phyloP scores from a whole-genome alignment of 129 eudicot genomes.

The sunflower (Helianthus annuus) region HanXRQr2.0-SUNRISE NC_035441.2:144992103-144992602 shows the following conservation, averaged over 20 bases:
- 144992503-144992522: constrained; percentile 10
- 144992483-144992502: constrained; percentile 17
- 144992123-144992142: constrained; percentile 41
- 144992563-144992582: constrained; percentile 3
- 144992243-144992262: constrained; percentile 19
- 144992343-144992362: neutral
- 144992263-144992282: neutral
- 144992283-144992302: constrained; percentile 9
- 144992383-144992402: neutral
- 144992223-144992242: constrained; percentile 22
- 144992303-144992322: neutral
- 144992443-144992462: neutral
- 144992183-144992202: constrained; percentile 23
- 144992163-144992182: constrained; percentile 24
- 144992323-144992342: neutral
- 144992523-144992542: constrained; percentile 28
- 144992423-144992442: constrained; percentile 17
- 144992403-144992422: neutral
- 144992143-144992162: constrained; percentile 24
- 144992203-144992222: constrained; percentile 36
- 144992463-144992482: constrained; percentile 9
- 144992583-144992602: constrained; percentile 1
- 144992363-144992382: neutral
- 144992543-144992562: neutral
- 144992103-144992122: constrained; percentile 31